Conservation (phyloP, 1,284 basidiomycete genomes). For the Chiua sp. region DNA sequence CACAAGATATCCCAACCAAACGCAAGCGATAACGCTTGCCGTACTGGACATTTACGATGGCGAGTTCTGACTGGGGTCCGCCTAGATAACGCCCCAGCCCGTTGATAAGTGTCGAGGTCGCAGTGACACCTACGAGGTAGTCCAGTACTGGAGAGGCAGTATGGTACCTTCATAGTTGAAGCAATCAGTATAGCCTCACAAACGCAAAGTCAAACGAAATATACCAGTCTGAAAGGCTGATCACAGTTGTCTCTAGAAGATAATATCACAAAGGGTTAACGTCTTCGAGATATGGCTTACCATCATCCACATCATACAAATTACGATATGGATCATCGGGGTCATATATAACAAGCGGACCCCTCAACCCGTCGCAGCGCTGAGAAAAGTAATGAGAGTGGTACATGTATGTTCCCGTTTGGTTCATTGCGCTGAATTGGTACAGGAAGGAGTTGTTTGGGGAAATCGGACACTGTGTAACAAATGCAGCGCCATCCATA, state of each 20-base stretch:
- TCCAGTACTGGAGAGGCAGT: conserved; percentile 18
- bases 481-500: conserved; percentile 32
- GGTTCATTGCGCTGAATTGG: conserved; percentile 34
- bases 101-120: conserved; percentile 37
- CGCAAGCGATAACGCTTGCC: conserved; percentile 40
- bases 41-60: conserved; percentile 35
- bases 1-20: conserved; percentile 32
- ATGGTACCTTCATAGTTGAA: conserved; percentile 28
- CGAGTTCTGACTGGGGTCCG: conserved; percentile 28
- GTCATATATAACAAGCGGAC: conserved; percentile 40
- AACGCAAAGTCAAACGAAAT: background rate
- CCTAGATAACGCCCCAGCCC: conserved; percentile 37
- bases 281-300: conserved; percentile 19
- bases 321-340: conserved; percentile 37
- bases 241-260: conserved; percentile 34
- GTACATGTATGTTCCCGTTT: conserved; percentile 48
- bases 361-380: conserved; percentile 33
- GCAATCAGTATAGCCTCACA: background rate
- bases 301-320: conserved; percentile 44
- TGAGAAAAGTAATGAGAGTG: conserved; percentile 43
- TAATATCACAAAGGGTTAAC: background rate
- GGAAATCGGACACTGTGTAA: conserved; percentile 54
- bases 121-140: conserved; percentile 20
- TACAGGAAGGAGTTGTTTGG: conserved; percentile 45
- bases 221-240: conserved; percentile 37